Conservation (phyloP, 202 grass and related monocot species). For the Bolboschoenoplectus hybrid region DNA sequence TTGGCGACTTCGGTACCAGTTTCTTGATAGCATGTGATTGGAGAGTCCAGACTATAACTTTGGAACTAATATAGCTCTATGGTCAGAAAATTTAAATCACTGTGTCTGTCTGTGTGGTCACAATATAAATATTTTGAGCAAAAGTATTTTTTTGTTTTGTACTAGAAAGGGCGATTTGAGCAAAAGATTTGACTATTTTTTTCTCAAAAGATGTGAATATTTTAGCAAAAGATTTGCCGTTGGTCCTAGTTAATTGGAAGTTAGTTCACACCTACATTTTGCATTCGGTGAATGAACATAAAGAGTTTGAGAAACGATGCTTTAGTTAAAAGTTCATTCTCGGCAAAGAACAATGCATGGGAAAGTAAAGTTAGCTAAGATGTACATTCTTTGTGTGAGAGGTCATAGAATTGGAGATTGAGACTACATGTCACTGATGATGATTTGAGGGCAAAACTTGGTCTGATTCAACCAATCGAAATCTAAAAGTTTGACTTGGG, state of each 20-base stretch:
- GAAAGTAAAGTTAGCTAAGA: background rate
- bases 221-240: background rate
- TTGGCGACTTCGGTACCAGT: background rate
- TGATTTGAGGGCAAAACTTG: no score
- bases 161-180: background rate
- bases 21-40: background rate
- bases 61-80: background rate
- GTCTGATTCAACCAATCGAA: background rate
- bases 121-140: background rate
- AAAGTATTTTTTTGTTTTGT: background rate
- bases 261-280: background rate
- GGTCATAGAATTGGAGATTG: no score
- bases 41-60: background rate
- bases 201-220: background rate
- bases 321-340: background rate
- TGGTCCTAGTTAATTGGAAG: background rate
- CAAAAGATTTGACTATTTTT: background rate
- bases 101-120: background rate
- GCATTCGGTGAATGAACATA: background rate
- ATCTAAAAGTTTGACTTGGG: background rate
- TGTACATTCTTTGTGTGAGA: background rate
- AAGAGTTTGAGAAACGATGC: background rate
- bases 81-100: background rate
- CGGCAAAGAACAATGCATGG: background rate
- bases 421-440: no score